Evolutionary conservation across 768 basidiomycete genomes (phyloP).

Genomic region (Lactarius akahatsu): DNA sequence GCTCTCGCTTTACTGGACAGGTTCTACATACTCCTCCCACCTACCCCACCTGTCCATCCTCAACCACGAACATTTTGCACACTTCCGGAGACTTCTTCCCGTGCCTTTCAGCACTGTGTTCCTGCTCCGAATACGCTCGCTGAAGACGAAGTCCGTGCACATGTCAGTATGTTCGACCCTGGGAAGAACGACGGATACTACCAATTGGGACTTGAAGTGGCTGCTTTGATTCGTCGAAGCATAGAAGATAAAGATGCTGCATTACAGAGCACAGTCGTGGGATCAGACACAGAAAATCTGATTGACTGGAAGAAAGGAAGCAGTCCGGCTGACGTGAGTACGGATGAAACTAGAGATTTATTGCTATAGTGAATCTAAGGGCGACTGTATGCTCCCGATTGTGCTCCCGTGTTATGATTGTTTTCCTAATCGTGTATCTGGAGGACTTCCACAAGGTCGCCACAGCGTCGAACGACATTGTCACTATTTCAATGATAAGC

Average conservation of each 20-base stretch:
- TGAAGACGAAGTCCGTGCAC: conserved; percentile 77
- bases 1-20: conserved; percentile 41
- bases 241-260: conserved; percentile 38
- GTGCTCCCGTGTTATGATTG: not conserved
- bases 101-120: conserved; percentile 52
- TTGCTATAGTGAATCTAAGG: conserved; percentile 5
- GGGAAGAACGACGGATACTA: conserved; percentile 89
- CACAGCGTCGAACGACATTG: not conserved
- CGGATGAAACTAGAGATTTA: conserved; percentile 9
- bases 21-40: conserved; percentile 77
- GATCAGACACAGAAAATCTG: not conserved
- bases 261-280: conserved; percentile 7
- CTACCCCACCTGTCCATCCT: conserved; percentile 56
- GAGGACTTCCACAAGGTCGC: not conserved
- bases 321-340: not conserved
- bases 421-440: not conserved
- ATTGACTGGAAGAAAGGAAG: not conserved
- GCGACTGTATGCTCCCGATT: conserved; percentile 1
- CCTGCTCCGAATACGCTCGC: conserved; percentile 67
- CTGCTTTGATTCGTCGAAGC: conserved; percentile 60
- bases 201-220: conserved; percentile 69
- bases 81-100: conserved; percentile 56
- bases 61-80: conserved; percentile 73
- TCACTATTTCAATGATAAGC: conserved; percentile 52
- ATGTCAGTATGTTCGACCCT: conserved; percentile 84